Evolutionary conservation across 140 eudicot species (phyloP).

Genomic region (Anethum foeniculum): DNA sequence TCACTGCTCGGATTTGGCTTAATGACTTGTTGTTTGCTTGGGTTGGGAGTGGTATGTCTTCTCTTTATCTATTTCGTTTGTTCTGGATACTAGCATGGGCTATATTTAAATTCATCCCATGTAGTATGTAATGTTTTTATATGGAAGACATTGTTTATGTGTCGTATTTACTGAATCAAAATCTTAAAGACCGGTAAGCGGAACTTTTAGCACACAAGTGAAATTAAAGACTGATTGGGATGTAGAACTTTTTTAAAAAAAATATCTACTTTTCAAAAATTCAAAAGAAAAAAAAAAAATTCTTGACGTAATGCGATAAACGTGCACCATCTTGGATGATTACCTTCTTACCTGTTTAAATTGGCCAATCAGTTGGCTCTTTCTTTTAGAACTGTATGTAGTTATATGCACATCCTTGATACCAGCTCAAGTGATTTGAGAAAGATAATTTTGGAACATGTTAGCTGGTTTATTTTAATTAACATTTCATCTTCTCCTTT

Average conservation of each 20-base stretch:
- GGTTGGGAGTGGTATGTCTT: constrained; percentile 80
- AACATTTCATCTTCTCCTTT: not conserved
- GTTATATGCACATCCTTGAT: not conserved
- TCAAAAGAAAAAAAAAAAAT: too few species aligned
- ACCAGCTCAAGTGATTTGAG: not conserved
- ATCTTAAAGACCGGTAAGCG: not conserved
- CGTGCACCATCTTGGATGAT: not conserved
- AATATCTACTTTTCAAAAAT: not conserved
- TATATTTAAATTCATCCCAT: not conserved
- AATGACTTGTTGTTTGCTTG: constrained; percentile 73
- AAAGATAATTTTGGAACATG: not conserved
- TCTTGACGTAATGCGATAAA: not conserved
- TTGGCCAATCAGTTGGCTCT: not conserved
- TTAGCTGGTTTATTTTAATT: not conserved
- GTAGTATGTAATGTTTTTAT: not conserved
- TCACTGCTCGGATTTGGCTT: constrained; percentile 70
- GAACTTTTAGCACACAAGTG: not conserved
- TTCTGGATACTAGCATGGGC: not conserved
- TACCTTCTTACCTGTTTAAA: not conserved
- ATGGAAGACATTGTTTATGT: not conserved
- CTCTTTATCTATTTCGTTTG: not conserved
- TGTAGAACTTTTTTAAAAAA: not conserved
- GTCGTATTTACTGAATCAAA: not conserved
- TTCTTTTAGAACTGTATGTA: not conserved
- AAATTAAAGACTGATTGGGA: not conserved